Evolutionary conservation across 2,329 filamentous ascomycete species (phyloP), one percentile per base, ranked within the genome.

Genomic region (Canariomyces notabilis): DNA sequence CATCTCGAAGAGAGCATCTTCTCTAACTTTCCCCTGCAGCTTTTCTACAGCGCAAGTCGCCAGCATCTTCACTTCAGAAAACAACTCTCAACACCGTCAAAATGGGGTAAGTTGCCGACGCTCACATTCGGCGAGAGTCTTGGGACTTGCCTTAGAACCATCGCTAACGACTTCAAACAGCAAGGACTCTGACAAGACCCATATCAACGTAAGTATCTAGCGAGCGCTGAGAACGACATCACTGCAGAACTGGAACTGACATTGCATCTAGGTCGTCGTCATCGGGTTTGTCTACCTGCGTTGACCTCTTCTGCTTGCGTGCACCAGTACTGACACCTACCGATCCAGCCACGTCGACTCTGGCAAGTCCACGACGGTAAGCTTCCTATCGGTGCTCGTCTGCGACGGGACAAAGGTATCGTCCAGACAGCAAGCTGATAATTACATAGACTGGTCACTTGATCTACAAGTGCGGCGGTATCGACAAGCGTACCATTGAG

Each of bases 381-480:
- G 83, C 68, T 53, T 32, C 31, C 9, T 18, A 3, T 33, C 42
- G 51, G 34, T 39, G 5, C 21, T 4, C 18, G 11, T 21, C 14
- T 22, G 9, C 34, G 58, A 48, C 57, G 37, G 26, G n/a, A 29
- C 16, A 5, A 32, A 9, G 23, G 20, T n/a, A 9, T n/a, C 29
- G 15, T 15, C 11, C 23, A 43, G 19, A 20, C 45, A 40, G 48
- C 55, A 5, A 35, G 43, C 48, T 51, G 26, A 50, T 43, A 41
- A 41, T 18, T 29, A 37, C 19, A 51, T 46, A 73, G 72, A 86
- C 75, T 65, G 82, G 84, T 74, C 84, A 91, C 81, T 85, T 98
- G 84, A 97, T 98, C 87, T 97, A 97, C 89, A 91, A 98, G 87
- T 97, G 93, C 82, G 93, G 93, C 86, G 93, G 93, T 89, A 98